phyloP scores from a whole-genome alignment of 2,329 filamentous ascomycete species.

The Falciphora oryzae region DNA sequence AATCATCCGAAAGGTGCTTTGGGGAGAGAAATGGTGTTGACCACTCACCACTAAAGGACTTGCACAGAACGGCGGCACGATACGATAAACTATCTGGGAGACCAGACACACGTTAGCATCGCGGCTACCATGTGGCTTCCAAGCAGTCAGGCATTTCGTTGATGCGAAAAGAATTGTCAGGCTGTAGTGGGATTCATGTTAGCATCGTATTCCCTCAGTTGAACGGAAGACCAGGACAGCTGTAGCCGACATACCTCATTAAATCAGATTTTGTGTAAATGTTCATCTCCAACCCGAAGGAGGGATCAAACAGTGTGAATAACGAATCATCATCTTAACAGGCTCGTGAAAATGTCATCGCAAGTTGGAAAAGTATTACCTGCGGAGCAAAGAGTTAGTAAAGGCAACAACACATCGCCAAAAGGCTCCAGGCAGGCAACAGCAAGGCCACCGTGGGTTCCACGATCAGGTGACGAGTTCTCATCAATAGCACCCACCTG shows the following conservation, averaged over 20 bases:
- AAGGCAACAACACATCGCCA: neutral
- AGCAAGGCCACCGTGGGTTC: conserved; percentile 8
- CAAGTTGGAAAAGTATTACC: conserved; percentile 20
- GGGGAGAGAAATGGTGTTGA: neutral
- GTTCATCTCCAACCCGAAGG: conserved; percentile 45
- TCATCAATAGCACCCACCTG: conserved; percentile 54
- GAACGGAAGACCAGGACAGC: neutral
- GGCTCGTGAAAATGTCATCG: neutral
- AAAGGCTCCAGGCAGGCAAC: conserved; percentile 6
- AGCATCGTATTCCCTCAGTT: conserved; percentile 6
- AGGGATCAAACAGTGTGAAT: conserved; percentile 58
- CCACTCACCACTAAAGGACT: neutral
- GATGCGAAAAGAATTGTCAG: conserved; percentile 16
- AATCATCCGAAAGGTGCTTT: conserved; percentile 41
- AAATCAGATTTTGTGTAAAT: conserved; percentile 48
- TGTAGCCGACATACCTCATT: conserved; percentile 33
- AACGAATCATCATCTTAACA: conserved; percentile 44
- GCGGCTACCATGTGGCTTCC: neutral
- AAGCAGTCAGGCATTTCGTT: neutral
- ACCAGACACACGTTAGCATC: neutral
- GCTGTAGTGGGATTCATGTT: conserved; percentile 12
- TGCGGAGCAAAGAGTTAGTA: conserved; percentile 20
- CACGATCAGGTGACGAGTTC: conserved; percentile 56
- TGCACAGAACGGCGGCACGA: neutral
- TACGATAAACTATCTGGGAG: neutral